phyloP scores from a whole-genome alignment of 139 green algal genomes.

The Raphidocelis subcapitata region DNA sequence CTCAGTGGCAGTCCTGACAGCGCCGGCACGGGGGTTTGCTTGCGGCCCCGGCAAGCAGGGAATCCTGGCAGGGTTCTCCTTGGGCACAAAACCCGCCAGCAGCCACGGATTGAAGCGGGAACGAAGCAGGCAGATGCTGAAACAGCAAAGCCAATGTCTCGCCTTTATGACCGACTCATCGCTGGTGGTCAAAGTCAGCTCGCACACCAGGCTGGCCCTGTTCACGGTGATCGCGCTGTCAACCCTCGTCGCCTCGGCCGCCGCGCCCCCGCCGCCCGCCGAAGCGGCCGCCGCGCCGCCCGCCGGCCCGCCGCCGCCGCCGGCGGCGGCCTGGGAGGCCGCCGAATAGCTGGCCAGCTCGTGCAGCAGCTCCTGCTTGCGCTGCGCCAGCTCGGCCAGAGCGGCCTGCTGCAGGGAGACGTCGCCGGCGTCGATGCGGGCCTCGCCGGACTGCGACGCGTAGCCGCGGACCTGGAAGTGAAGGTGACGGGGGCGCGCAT shows the following conservation, averaged over 20 bases:
- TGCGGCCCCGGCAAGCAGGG: too few relatives aligned
- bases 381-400: slow-evolving; percentile 59
- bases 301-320: background rate
- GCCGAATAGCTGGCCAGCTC: slow-evolving; percentile 54
- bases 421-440: slow-evolving; percentile 20
- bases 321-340: background rate
- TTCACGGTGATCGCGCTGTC: slow-evolving; percentile 53
- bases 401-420: slow-evolving; percentile 43
- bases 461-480: slow-evolving; percentile 57
- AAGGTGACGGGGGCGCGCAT: too few relatives aligned
- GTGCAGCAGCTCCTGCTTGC: slow-evolving; percentile 59
- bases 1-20: too few relatives aligned
- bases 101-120: too few relatives aligned
- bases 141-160: too few relatives aligned
- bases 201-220: slow-evolving; percentile 16
- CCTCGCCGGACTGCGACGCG: slow-evolving; percentile 25
- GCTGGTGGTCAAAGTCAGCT: slow-evolving; percentile 44
- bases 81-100: too few relatives aligned
- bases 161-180: slow-evolving; percentile 61
- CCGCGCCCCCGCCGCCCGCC: slow-evolving; percentile 23
- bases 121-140: too few relatives aligned
- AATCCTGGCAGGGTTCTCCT: too few relatives aligned
- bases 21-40: too few relatives aligned
- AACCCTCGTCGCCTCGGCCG: slow-evolving; percentile 49
- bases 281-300: background rate